A percentile compares a stretch with the other conserved stretches of the same genome.
These are phyloP conservation scores for Isochrysis galbana DNA, from an alignment of 78 protist species.

Conservation along the genomic window DNA sequence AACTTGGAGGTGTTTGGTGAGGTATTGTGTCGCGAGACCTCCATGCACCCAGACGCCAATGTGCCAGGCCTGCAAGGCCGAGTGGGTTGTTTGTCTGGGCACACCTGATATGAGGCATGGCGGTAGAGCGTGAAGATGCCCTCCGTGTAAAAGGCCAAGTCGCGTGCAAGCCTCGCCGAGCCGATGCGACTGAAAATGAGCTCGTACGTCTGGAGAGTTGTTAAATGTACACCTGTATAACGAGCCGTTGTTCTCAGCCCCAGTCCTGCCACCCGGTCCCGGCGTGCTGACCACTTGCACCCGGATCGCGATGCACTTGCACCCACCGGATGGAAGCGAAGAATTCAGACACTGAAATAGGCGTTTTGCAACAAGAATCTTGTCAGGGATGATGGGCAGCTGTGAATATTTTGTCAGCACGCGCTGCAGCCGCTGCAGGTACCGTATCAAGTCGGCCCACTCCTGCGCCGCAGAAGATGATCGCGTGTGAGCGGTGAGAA, in stretches of 20 bases:
- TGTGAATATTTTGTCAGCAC: conserved; percentile 15
- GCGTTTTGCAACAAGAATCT: conserved; percentile 48
- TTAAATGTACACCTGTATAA: conserved; percentile 63
- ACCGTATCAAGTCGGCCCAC: conserved; percentile 64
- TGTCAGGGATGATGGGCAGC: conserved; percentile 24
- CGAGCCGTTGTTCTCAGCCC: too few relatives aligned
- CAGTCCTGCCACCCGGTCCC: too few relatives aligned
- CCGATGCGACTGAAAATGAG: conserved; percentile 30
- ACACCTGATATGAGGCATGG: conserved; percentile 37
- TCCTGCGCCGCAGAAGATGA: not conserved
- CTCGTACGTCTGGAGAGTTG: conserved; percentile 54
- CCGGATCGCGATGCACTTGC: too few relatives aligned
- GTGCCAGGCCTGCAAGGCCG: too few relatives aligned
- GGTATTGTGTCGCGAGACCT: too few relatives aligned
- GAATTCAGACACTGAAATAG: conserved; percentile 57
- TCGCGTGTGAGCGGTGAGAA: not conserved
- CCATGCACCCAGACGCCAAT: too few relatives aligned
- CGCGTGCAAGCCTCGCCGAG: conserved; percentile 12
- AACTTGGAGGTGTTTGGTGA: too few relatives aligned
- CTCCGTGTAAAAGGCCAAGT: conserved; percentile 44
- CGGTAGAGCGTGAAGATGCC: conserved; percentile 48
- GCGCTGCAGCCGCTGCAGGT: conserved; percentile 21
- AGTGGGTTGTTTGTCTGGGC: too few relatives aligned
- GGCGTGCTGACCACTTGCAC: too few relatives aligned
- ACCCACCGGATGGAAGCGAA: conserved; percentile 45